These are phyloP conservation scores for Vitis vinifera DNA, from an alignment of 164 flowering plant species.

Conservation along the genomic window DNA sequence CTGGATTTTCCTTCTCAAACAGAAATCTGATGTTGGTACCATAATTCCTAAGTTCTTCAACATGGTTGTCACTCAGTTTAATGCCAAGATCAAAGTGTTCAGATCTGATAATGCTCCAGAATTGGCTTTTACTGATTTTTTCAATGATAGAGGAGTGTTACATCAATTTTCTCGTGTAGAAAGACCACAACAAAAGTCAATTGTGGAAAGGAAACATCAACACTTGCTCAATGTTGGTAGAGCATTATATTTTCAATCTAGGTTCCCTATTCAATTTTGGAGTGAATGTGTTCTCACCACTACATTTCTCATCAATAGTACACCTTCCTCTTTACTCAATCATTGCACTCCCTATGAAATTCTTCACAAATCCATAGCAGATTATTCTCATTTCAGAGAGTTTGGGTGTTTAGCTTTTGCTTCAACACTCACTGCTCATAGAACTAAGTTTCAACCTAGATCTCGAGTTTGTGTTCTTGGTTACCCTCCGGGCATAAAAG, in stretches of 20 bases:
- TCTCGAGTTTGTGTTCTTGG: background rate
- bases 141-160: background rate
- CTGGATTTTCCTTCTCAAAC: background rate
- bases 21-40: background rate
- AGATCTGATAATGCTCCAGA: background rate
- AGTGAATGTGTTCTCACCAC: background rate
- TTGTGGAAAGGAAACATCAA: constrained; percentile 4
- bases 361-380: background rate
- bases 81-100: background rate
- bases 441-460: background rate
- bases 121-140: background rate
- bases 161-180: constrained; percentile 1
- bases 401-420: background rate
- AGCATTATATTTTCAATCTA: background rate
- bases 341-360: background rate
- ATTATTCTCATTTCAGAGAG: background rate
- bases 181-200: background rate
- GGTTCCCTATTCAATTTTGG: background rate
- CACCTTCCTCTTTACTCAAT: background rate
- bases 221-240: background rate
- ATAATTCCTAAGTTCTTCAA: background rate
- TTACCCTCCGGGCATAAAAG: background rate
- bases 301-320: background rate
- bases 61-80: background rate
- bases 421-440: background rate